These are phyloP conservation scores for Hyparrhenia diplandra DNA, from an alignment of 176 grass and related monocot species.

Conservation along the genomic window DNA sequence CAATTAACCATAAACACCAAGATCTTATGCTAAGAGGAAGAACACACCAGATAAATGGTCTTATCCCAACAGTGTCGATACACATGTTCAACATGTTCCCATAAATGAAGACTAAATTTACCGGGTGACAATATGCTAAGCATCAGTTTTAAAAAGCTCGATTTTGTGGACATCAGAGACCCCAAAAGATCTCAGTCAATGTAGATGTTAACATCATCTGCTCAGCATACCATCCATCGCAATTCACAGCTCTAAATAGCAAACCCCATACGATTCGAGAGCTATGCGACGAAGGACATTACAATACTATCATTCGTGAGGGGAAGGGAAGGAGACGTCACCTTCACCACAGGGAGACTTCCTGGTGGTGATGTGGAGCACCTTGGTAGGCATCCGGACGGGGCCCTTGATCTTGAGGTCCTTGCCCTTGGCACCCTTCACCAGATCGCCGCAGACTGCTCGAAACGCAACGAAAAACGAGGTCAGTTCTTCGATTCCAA, in stretches of 20 bases:
- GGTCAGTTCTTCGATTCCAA: not conserved
- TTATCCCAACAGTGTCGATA: too few species aligned
- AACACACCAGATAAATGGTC: too few species aligned
- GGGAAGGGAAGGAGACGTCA: not conserved
- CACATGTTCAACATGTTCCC: too few species aligned
- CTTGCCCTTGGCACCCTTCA: conserved; percentile 49
- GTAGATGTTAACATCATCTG: conserved; percentile 36
- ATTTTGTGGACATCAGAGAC: conserved; percentile 43
- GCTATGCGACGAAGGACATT: not conserved
- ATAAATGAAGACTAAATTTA: too few species aligned
- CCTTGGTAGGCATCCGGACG: conserved; percentile 56
- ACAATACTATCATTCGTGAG: too few species aligned
- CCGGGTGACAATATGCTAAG: conserved; percentile 15
- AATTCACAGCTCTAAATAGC: not conserved
- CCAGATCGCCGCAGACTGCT: conserved; percentile 44
- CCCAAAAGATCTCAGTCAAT: conserved; percentile 19
- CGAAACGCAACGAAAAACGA: not conserved
- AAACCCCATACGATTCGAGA: not conserved
- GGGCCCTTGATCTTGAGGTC: conserved; percentile 43
- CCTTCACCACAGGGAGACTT: conserved; percentile 61
- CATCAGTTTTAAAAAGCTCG: conserved; percentile 71
- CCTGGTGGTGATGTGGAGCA: conserved; percentile 65
- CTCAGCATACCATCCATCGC: not conserved
- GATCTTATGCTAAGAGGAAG: not conserved
- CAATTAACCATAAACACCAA: not conserved